Evolutionary conservation across 352 stramenopile genomes (phyloP).

Genomic region (Phytophthora quininea): DNA sequence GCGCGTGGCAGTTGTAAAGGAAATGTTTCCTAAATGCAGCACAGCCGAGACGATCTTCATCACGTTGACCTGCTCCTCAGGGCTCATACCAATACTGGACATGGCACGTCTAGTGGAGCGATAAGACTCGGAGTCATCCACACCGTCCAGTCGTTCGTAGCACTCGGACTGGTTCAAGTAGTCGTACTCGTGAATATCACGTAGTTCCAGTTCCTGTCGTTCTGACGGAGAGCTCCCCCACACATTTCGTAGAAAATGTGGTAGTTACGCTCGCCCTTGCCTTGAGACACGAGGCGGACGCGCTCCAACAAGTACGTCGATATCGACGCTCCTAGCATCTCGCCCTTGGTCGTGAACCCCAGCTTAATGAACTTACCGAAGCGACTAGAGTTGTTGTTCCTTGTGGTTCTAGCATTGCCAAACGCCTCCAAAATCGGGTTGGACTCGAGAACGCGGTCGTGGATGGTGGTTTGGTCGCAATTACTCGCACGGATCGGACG

Average conservation of each 20-base stretch:
- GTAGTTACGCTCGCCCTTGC: constrained; percentile 96
- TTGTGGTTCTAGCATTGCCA: constrained; percentile 94
- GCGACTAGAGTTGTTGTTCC: constrained; percentile 96
- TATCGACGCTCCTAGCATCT: constrained; percentile 83
- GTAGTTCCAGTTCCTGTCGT: constrained; percentile 51
- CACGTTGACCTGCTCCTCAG: constrained; percentile 80
- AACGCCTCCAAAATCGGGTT: constrained; percentile 97
- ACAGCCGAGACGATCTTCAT: constrained; percentile 86
- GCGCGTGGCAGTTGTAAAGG: constrained; percentile 58
- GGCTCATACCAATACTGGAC: constrained; percentile 79
- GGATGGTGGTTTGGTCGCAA: constrained; percentile 60
- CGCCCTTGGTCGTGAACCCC: constrained; percentile 76
- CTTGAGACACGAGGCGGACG: constrained; percentile 92
- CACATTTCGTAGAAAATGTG: constrained; percentile 98
- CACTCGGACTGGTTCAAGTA: constrained; percentile 89
- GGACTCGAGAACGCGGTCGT: constrained; percentile 92
- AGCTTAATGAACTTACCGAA: constrained; percentile 98
- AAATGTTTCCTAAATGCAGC: constrained; percentile 88
- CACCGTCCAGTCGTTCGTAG: constrained; percentile 71
- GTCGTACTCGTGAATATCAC: constrained; percentile 63
- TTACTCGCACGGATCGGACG: constrained; percentile 28
- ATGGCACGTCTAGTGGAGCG: constrained; percentile 77
- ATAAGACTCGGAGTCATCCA: constrained; percentile 85
- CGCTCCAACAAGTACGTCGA: constrained; percentile 97
- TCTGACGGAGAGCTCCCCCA: constrained; percentile 71